Conservation (phyloP, 2,329 filamentous ascomycete species). For the Sporothrix brasiliensis region DNA sequence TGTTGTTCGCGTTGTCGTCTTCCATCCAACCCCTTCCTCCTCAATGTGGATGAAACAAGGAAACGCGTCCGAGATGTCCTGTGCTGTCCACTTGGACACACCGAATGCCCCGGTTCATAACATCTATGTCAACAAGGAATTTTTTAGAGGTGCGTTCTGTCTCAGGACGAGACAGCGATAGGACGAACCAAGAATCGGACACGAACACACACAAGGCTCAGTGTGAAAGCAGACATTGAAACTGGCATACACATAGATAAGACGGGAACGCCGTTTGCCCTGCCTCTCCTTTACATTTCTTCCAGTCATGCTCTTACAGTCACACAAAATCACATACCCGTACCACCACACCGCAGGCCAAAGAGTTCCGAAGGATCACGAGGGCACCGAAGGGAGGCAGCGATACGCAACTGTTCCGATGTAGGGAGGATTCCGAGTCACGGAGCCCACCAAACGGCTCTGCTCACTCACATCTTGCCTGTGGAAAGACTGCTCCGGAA, state of each 20-base stretch:
- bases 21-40: too few species aligned
- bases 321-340: neutral
- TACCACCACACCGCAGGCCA: neutral
- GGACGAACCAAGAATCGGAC: neutral
- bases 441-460: neutral
- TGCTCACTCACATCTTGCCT: neutral
- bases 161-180: conserved; percentile 2
- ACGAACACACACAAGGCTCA: too few species aligned
- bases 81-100: neutral
- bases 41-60: too few species aligned
- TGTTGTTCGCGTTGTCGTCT: neutral
- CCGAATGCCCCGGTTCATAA: neutral
- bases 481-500: neutral
- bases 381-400: neutral
- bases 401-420: neutral
- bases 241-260: neutral
- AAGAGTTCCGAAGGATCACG: neutral
- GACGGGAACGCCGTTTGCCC: neutral
- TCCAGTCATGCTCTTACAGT: neutral
- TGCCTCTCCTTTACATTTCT: neutral
- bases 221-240: neutral
- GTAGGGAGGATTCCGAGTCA: neutral
- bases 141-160: too few species aligned
- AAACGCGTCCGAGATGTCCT: neutral
- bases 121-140: too few species aligned